phyloP scores from a whole-genome alignment of 169 alveolate species.

The Cyclospora cayetanensis region DNA sequence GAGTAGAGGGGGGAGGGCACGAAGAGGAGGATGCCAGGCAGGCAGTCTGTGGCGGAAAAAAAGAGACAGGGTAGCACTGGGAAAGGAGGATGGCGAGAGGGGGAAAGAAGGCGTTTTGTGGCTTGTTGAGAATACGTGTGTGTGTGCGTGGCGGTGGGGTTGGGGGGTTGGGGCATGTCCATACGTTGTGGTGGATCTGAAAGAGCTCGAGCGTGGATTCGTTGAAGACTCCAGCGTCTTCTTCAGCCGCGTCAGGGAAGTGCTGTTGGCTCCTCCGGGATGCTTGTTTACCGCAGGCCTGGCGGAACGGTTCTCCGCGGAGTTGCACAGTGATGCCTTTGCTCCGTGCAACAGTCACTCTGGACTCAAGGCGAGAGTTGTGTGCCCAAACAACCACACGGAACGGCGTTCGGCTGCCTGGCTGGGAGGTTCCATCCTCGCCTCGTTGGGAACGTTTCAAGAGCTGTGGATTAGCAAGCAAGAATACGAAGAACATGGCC shows the following conservation, averaged over 20 bases:
- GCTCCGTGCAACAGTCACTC: slow-evolving; percentile 56
- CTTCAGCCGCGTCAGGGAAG: not conserved
- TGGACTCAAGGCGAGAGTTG: slow-evolving; percentile 82
- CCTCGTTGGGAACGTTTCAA: slow-evolving; percentile 95
- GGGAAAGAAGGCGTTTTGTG: too few species aligned
- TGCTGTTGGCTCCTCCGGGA: slow-evolving; percentile 70
- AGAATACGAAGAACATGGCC: slow-evolving; percentile 93
- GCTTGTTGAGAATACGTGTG: too few species aligned
- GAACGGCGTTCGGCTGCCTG: slow-evolving; percentile 95
- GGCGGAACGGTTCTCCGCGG: slow-evolving; percentile 63
- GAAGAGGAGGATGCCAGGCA: not conserved
- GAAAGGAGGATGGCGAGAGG: too few species aligned
- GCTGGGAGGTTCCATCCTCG: slow-evolving; percentile 98
- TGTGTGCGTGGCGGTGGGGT: too few species aligned
- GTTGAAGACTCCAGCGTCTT: too few species aligned
- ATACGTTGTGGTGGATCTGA: too few species aligned
- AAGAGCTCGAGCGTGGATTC: not conserved
- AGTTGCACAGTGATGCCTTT: slow-evolving; percentile 68
- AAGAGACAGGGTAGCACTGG: too few species aligned
- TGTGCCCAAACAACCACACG: slow-evolving; percentile 83
- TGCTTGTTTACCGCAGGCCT: slow-evolving; percentile 73
- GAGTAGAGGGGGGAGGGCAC: not conserved
- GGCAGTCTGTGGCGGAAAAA: too few species aligned
- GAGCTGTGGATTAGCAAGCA: slow-evolving; percentile 97
- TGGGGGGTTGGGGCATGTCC: too few species aligned